Conservation (phyloP, 768 basidiomycete genomes). For the Mycena rebaudengoi region DNA sequence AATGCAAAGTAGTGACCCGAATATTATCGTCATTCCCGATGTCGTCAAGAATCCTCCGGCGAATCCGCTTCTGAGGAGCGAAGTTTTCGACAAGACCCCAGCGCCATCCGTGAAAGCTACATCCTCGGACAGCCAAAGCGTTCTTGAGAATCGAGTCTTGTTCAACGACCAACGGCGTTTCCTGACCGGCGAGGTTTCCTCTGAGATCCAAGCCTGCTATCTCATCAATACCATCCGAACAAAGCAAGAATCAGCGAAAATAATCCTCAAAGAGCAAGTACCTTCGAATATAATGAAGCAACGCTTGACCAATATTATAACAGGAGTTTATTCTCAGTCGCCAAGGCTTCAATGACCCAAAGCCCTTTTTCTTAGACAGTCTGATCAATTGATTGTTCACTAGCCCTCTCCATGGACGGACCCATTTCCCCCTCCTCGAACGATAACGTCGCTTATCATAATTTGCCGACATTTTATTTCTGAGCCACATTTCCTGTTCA, state of each 20-base stretch:
- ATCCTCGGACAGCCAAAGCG: background rate
- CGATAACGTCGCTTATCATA: no score
- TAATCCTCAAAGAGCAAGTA: background rate
- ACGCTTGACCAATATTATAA: background rate
- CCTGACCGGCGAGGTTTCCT: background rate
- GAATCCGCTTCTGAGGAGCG: background rate
- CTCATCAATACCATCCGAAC: background rate
- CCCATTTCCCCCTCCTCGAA: no score
- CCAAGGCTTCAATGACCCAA: background rate
- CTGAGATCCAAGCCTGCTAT: background rate
- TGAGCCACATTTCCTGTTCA: no score
- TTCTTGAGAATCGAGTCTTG: background rate
- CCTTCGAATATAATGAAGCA: background rate
- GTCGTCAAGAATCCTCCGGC: background rate
- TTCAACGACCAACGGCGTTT: slow-evolving; percentile 3
- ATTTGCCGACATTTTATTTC: no score
- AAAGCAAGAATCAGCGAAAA: background rate
- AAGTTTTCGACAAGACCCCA: background rate
- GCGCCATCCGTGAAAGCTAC: background rate
- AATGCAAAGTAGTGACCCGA: no score
- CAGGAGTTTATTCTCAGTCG: slow-evolving; percentile 1
- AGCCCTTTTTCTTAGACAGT: background rate
- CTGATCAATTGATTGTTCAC: background rate
- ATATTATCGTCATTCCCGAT: no score
- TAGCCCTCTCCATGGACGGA: no score